Base-by-base conservation (phyloP, 352 stramenopile genomes). In the Globisporangium okanoganense region DNA sequence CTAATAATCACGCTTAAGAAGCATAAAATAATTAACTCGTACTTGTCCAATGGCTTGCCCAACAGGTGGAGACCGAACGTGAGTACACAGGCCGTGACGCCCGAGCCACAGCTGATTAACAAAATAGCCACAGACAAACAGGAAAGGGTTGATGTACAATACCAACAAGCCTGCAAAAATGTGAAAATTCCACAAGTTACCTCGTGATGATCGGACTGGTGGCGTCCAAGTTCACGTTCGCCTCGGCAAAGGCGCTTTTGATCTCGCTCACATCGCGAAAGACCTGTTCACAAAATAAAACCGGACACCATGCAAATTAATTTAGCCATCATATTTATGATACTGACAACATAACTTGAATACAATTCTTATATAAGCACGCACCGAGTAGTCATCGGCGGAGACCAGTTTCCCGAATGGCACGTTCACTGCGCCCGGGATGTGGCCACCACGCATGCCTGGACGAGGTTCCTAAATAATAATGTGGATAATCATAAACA, bases 401-500 rank as follows among this genome's bases (percentile, higher is more conserved):
- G 77, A 66, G 13, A 98, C 80, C 36, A 98, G 44, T 56, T 92
- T 90, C 7, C 60, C 65, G 65, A 98, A 98, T 0, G 93, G 94
- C 0, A 98, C 71, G 66, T 98, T 98, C 13, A 96, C 58, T 10
- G 92, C 75, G 10, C 82, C 81, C 16, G 96, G 94, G 67, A 98
- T 98, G 65, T 98, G 96, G 1, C 96, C 96, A 20, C 85, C 73
- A 47, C 92, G 78, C 71, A 98, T 85, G 33, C 93, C 92, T 13
- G 87, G 78, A 36, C 96, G 84, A 18, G 94, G 96, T 62, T 99
- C 96, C 85, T 94, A 40, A 27, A 22, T 44, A 22, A 52, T 18
- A n/a, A 9, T 18, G 36, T 31, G 9, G 56, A 35, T 1, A 54
- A 44, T 10, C 2, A 35, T 5, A 24, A 24, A 6, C 12, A 41